Base-by-base conservation (phyloP, 306 rosid genomes). In the Ochetophila trinervis region DNA sequence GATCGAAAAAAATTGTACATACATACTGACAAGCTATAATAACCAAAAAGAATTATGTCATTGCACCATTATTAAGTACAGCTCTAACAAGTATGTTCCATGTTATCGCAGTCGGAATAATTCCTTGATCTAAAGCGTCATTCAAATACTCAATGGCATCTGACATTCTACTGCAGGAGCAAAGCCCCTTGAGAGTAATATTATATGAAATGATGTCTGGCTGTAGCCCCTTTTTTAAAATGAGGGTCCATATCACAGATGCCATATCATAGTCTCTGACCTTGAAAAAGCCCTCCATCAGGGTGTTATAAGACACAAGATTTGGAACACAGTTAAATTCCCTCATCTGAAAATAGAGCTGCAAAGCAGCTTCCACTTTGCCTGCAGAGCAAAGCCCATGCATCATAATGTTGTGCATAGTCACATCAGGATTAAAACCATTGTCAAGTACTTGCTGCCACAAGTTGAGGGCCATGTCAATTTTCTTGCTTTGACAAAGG, bases 21-120 rank as follows among this genome's bases (percentile, higher is more conserved):
- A 1, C 45, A 37, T 10, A 40, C 54, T 35, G 36, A 44, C 42
- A 70, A 22, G 13, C 67, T 37, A 23, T 54, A 60, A 50, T 22
- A 70, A 48, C 53, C 65, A 53, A 48, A 69, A 55, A 51, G 21
- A 65, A 68, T 77, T 74, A 76, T 40, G 58, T 76, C 34, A 69
- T 72, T 50, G 71, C 68, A 6, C 73, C 84, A 53, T 36, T 68
- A 60, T 64, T 66, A 56, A 81, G 57, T 62, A 89, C 88, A 15
- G 88, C 96, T 79, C 97, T 84, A 71, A 94, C 91, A 72, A 94
- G 87, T 74, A 93, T 88, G 72, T 83, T 42, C 99, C 96, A 93
- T 14, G 96, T 93, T 76, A 88, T 78, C 62, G 71, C 78, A 68
- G 91, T 88, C 2, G 97, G 96, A 70, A 86, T 77, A 76, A 83